Conservation (phyloP, 2,329 filamentous ascomycete genomes). For the Arthrinium puccinioides region DNA sequence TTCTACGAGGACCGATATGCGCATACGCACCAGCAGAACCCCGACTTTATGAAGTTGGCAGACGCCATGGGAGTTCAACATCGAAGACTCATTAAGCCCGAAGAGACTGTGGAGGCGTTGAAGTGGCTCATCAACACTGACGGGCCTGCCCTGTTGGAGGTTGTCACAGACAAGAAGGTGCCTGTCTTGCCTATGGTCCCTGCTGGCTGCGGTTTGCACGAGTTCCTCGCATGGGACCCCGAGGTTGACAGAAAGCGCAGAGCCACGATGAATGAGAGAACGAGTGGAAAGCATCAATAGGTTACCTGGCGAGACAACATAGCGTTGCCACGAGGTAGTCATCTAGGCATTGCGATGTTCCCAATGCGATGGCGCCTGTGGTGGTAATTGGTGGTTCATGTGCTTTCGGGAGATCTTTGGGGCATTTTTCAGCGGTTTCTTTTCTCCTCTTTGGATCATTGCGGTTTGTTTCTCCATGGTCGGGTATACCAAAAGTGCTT, state of each 20-base stretch:
- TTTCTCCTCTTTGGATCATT: too few species aligned
- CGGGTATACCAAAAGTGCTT: too few species aligned
- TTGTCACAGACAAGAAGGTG: slow-evolving; percentile 85
- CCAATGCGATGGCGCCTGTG: too few species aligned
- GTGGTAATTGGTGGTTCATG: too few species aligned
- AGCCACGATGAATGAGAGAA: slow-evolving; percentile 38
- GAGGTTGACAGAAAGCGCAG: slow-evolving; percentile 8
- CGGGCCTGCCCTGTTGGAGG: slow-evolving; percentile 87
- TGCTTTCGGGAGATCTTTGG: too few species aligned
- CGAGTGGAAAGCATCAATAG: too few species aligned
- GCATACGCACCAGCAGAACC: slow-evolving; percentile 90
- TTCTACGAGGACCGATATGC: slow-evolving; percentile 93
- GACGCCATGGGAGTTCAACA: slow-evolving; percentile 86
- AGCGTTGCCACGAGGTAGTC: too few species aligned
- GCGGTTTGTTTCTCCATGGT: too few species aligned
- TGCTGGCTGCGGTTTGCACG: slow-evolving; percentile 76
- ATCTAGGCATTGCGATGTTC: too few species aligned
- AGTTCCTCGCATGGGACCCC: slow-evolving; percentile 85
- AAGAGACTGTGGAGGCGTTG: slow-evolving; percentile 69
- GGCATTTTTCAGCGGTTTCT: too few species aligned
- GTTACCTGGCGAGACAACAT: too few species aligned
- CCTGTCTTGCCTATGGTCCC: slow-evolving; percentile 98
- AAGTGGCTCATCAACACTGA: slow-evolving; percentile 85
- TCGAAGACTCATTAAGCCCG: slow-evolving; percentile 63
- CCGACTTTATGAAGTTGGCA: slow-evolving; percentile 89